Evolutionary conservation across 176 grass and related monocot species (phyloP).

Genomic region (Bromus sterilis): DNA sequence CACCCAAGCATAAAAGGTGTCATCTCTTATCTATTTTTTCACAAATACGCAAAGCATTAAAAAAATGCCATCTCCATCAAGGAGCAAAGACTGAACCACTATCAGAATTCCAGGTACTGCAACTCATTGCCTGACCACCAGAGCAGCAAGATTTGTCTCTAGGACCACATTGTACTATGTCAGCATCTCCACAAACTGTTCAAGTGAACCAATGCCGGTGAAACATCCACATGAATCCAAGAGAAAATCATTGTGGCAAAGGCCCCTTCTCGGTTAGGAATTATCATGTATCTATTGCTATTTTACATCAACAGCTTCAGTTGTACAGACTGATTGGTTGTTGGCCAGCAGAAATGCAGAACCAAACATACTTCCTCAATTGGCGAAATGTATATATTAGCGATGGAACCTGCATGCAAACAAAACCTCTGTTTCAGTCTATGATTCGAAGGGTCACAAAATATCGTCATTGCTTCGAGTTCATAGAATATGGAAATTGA

Average conservation of each 20-base stretch:
- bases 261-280: not conserved
- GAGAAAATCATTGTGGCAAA: not conserved
- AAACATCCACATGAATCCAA: not conserved
- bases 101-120: not conserved
- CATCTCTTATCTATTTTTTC: no score
- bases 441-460: not conserved
- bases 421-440: not conserved
- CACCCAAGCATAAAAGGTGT: not conserved
- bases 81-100: not conserved
- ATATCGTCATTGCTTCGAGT: not conserved
- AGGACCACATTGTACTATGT: constrained; percentile 3
- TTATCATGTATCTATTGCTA: not conserved
- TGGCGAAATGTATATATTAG: not conserved
- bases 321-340: constrained; percentile 2
- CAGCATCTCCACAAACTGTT: not conserved
- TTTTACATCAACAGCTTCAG: not conserved
- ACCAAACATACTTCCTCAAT: not conserved
- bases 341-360: not conserved
- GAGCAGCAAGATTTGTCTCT: not conserved
- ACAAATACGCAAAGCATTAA: no score
- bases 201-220: not conserved
- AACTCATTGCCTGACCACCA: constrained; percentile 6
- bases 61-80: not conserved
- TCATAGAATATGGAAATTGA: not conserved
- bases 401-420: constrained; percentile 19